A percentile compares a stretch with the other conserved stretches of the same genome.
phyloP scores from a whole-genome alignment of 139 green algal genomes.

The Desmodesmus armatus region DNA sequence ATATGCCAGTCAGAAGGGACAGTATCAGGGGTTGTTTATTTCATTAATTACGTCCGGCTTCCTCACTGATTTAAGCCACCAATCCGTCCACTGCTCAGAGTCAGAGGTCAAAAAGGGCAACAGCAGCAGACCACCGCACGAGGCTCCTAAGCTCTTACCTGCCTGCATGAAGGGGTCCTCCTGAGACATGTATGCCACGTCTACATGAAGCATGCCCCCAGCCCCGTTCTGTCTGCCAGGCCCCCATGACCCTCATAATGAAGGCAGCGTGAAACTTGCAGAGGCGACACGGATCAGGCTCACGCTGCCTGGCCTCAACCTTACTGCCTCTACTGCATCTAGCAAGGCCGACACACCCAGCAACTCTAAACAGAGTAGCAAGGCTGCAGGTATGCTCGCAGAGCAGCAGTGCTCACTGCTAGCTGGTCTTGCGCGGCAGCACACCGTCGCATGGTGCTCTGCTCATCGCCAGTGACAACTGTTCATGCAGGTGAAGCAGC shows the following conservation, averaged over 20 bases:
- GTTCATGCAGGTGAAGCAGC: conserved; percentile 11
- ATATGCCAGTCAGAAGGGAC: too few species aligned
- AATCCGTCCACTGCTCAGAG: not conserved
- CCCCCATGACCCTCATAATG: conserved; percentile 34
- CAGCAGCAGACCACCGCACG: too few species aligned
- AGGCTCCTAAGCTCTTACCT: too few species aligned
- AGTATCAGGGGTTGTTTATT: too few species aligned
- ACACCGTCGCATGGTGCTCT: not conserved
- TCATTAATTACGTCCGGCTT: not conserved
- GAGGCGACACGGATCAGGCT: conserved; percentile 40
- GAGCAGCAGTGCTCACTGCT: not conserved
- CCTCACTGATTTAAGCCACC: not conserved
- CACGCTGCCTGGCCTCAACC: conserved; percentile 28
- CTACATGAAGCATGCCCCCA: conserved; percentile 3
- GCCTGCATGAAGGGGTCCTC: not conserved
- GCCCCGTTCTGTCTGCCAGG: not conserved
- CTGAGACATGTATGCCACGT: not conserved
- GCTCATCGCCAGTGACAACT: not conserved
- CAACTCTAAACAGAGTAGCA: not conserved
- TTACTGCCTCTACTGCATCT: too few species aligned
- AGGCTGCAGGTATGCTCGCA: not conserved
- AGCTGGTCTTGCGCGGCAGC: not conserved
- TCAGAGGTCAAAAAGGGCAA: not conserved
- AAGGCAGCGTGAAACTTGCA: conserved; percentile 27
- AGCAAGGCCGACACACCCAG: conserved; percentile 2